Evolutionary conservation across 768 basidiomycete genomes (phyloP), one percentile per base, ranked within the genome.

Genomic region (Termitomyces eurrhizus): DNA sequence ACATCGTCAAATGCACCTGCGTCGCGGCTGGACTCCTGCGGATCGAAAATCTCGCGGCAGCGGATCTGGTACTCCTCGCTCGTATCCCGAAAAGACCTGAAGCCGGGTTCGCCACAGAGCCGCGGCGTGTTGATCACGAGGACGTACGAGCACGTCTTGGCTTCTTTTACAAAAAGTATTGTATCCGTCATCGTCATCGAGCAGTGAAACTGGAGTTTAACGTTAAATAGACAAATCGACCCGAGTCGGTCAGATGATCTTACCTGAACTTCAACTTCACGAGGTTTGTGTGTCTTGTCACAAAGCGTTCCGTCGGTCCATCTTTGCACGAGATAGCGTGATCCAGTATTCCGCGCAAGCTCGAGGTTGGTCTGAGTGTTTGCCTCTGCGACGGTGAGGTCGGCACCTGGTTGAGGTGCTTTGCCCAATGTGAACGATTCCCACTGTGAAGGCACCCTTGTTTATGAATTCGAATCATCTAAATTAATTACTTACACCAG

Each of bases 221-320:
- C 33, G 29, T 58, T 42, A 58, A 41, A 11, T 36, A 29, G 35
- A 55, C 21, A 39, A 51, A 51, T 62, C 49, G 46, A n/a, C 18
- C 41, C 55, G 37, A 52, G 52, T 32, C 26, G 53, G 51, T 53
- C 39, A 54, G 55, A 48, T 58, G 62, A 64, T 62, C 39, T 35
- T 59, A 73, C 94, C 86, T 99, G 97, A 36, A 99, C 88, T 80
- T 99, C 95, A 46, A 95, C 89, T 77, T 93, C 92, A 62, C 97
- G 88, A 58, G 82, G 82, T 73, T 83, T 83, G 14, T 90, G 89
- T 3, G 93, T 95, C 79, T 92, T 95, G 76, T 98, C 96, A 74
- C 97, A 99, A 53, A 85, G 73, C 6, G 93, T 96, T 21, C 97
- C 97, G 67, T 93, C 92, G 54, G 85, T 83, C 93, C 93, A 94